Conservation (phyloP, 768 basidiomycete species). For the Kwoniella pini region DNA sequence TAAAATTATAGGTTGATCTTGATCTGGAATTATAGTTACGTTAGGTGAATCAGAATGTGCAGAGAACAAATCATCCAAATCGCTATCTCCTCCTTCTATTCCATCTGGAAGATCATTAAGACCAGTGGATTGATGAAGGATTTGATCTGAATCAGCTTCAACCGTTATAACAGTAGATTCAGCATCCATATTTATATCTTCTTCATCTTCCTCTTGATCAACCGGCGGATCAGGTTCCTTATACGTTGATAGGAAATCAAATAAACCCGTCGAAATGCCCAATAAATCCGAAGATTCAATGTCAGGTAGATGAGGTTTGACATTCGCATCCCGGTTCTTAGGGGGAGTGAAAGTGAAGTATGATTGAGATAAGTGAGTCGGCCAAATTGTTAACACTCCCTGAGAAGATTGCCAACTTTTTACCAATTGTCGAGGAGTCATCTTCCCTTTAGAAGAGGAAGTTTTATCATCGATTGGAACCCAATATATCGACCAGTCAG, state of each 20-base stretch:
- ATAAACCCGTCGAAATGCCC: slow-evolving; percentile 8
- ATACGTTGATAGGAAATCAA: slow-evolving; percentile 24
- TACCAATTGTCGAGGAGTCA: slow-evolving; percentile 14
- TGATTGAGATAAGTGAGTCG: slow-evolving; percentile 17
- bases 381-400: slow-evolving; percentile 26
- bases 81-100: not conserved
- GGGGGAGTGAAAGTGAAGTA: not conserved
- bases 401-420: slow-evolving; percentile 12
- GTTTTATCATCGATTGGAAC: slow-evolving; percentile 1
- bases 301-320: not conserved
- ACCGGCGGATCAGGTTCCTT: slow-evolving; percentile 15
- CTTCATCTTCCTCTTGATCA: slow-evolving; percentile 12
- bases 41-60: slow-evolving; percentile 13
- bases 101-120: not conserved
- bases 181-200: slow-evolving; percentile 15
- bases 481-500: slow-evolving; percentile 25
- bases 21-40: not conserved
- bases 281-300: slow-evolving; percentile 13
- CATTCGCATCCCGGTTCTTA: not conserved
- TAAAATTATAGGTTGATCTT: not conserved
- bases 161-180: slow-evolving; percentile 10
- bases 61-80: slow-evolving; percentile 31
- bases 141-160: not conserved
- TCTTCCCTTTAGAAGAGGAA: not conserved
- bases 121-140: not conserved